These are phyloP conservation scores for Pterulicium gracile DNA, from an alignment of 1,284 basidiomycete genomes.

Conservation along the genomic window DNA sequence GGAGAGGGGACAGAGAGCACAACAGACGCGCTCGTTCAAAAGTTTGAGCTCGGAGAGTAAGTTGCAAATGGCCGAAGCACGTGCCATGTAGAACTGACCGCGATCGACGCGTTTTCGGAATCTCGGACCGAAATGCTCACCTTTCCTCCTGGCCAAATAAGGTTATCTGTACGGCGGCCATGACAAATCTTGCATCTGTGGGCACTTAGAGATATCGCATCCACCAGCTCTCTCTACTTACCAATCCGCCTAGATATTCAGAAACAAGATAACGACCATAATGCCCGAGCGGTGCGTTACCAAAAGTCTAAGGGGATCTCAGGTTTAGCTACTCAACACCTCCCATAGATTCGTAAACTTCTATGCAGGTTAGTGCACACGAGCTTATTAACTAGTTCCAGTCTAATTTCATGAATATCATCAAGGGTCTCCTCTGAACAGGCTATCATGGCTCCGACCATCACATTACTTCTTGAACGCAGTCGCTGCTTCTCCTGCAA, in stretches of 20 bases:
- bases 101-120: conserved; percentile 1
- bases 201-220: not conserved
- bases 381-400: too few relatives aligned
- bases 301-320: too few relatives aligned
- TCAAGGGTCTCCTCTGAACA: conserved; percentile 78
- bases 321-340: too few relatives aligned
- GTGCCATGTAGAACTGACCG: not conserved
- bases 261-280: not conserved
- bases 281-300: not conserved
- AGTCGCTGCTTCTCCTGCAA: conserved; percentile 42
- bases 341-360: not conserved
- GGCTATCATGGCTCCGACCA: conserved; percentile 75
- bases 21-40: not conserved
- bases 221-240: not conserved
- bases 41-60: not conserved
- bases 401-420: too few relatives aligned
- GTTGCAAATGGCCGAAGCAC: not conserved
- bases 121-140: not conserved
- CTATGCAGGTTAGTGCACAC: not conserved
- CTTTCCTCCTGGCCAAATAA: too few relatives aligned
- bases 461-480: conserved; percentile 65
- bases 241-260: not conserved
- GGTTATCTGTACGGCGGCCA: too few relatives aligned
- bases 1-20: too few relatives aligned
- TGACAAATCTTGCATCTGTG: conserved; percentile 1